phyloP scores from a whole-genome alignment of 306 rosid genomes.

The Castanea mollissima region DNA sequence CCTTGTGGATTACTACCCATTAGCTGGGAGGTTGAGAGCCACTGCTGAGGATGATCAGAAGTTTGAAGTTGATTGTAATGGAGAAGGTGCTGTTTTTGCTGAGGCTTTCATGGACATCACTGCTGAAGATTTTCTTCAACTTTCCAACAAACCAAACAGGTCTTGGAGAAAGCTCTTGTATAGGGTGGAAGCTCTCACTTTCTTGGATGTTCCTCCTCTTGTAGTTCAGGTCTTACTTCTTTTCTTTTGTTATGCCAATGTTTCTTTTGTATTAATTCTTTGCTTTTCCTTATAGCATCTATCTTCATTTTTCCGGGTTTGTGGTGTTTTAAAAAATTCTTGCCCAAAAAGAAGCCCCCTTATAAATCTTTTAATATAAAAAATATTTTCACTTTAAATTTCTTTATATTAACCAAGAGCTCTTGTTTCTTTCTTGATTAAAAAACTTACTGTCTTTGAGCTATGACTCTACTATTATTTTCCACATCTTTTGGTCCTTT shows the following conservation, averaged over 20 bases:
- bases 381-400: neutral
- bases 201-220: slow-evolving; percentile 84
- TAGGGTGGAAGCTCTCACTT: slow-evolving; percentile 55
- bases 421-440: neutral
- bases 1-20: slow-evolving; percentile 77
- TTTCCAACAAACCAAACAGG: slow-evolving; percentile 53
- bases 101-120: slow-evolving; percentile 78
- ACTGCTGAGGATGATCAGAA: slow-evolving; percentile 44
- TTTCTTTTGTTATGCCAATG: neutral
- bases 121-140: slow-evolving; percentile 44
- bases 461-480: neutral
- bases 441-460: neutral
- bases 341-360: no score
- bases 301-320: neutral
- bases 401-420: neutral
- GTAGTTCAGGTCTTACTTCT: slow-evolving; percentile 60
- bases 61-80: slow-evolving; percentile 80
- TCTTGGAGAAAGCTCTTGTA: slow-evolving; percentile 73
- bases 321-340: no score
- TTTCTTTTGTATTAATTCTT: neutral
- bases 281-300: neutral
- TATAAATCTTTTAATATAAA: neutral
- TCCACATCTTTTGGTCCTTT: neutral
- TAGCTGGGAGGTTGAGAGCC: slow-evolving; percentile 68
- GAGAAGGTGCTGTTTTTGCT: slow-evolving; percentile 70